A percentile compares a stretch with the other conserved stretches of the same genome.
These are phyloP conservation scores for Daldinia sp. DNA, from an alignment of 2,329 filamentous ascomycete species.

Conservation along the genomic window DNA sequence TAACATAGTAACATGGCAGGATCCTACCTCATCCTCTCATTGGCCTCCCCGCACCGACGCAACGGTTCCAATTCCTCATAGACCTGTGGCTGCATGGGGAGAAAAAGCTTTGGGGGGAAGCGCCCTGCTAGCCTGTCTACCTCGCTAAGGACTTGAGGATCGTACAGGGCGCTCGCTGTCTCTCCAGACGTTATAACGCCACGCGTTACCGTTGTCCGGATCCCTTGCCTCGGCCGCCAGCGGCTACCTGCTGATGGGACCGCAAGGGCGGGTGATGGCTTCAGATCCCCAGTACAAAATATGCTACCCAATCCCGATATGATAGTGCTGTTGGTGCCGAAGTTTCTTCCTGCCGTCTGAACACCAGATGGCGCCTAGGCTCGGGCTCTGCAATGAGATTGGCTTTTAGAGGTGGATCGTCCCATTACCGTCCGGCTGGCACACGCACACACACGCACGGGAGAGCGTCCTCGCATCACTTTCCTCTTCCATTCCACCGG, in stretches of 20 bases:
- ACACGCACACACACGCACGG: conserved; percentile 18
- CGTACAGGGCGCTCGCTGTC: conserved; percentile 6
- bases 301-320: conserved; percentile 16
- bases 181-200: conserved; percentile 22
- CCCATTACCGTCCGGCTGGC: conserved; percentile 17
- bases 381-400: conserved; percentile 19
- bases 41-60: conserved; percentile 34
- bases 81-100: conserved; percentile 22
- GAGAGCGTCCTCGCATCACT: conserved; percentile 16
- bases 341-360: conserved; percentile 2
- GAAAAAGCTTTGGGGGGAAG: conserved; percentile 11
- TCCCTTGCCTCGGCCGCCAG: conserved; percentile 28
- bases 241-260: conserved; percentile 22
- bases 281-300: conserved; percentile 21
- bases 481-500: conserved; percentile 25
- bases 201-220: conserved; percentile 26
- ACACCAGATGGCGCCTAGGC: conserved; percentile 9
- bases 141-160: conserved; percentile 8
- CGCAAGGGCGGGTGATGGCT: conserved; percentile 26
- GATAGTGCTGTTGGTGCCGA: conserved; percentile 14
- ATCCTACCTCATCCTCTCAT: conserved; percentile 22
- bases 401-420: conserved; percentile 6
- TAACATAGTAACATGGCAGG: conserved; percentile 15
- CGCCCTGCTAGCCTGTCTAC: not conserved
- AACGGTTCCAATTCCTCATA: conserved; percentile 34